Base-by-base conservation (phyloP, 78 protist species). In the Corallochytrium limacisporum region DNA sequence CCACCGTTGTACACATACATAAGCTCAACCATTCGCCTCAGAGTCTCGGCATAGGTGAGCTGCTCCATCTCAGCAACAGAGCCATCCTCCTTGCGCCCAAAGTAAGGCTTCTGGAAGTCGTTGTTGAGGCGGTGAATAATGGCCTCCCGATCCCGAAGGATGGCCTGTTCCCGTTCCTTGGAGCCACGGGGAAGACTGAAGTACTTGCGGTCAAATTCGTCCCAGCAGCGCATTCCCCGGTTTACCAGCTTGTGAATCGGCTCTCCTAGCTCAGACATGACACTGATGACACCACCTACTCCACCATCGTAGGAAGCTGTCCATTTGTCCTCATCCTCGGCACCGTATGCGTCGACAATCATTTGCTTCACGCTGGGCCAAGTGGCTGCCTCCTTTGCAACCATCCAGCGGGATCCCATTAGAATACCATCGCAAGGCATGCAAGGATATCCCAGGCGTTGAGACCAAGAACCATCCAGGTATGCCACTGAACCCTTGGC, bases 371-470 rank as follows among this genome's bases (percentile, higher is more conserved):
- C 76, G 1, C 35, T 22, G 9, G 9, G 26, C 7, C 78, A 8
- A 0, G 79, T 69, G 20, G 3, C 50, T 7, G 62, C 69, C 56
- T 81, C 86, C 43, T 44, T 28, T 35, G 86, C 77, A 2, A 74
- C 75, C 76, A 73, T 61, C 31, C 65, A 2, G 28, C 86, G 55
- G 20, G 86, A 81, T 32, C 55, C 79, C 29, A 81, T 0, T 12
- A 81, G 67, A 4, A 74, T 61, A 12, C 60, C 86, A 67, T 81
- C 86, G 13, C 65, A 57, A 1, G 86, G 86, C 86, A 81, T 81
- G 43, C 46, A 59, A 18, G 79, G 69, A 8, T 49, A 26, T 47
- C 56, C 77, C 57, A 33, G 67, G 22, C 3, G 1, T 6, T 2
- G 28, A 16, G 51, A 10, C 85, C 85, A 79, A 8, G 51, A 66